Evolutionary conservation across 192 early-diverging fungal genomes (phyloP).

Genomic region (Podila verticillata): DNA sequence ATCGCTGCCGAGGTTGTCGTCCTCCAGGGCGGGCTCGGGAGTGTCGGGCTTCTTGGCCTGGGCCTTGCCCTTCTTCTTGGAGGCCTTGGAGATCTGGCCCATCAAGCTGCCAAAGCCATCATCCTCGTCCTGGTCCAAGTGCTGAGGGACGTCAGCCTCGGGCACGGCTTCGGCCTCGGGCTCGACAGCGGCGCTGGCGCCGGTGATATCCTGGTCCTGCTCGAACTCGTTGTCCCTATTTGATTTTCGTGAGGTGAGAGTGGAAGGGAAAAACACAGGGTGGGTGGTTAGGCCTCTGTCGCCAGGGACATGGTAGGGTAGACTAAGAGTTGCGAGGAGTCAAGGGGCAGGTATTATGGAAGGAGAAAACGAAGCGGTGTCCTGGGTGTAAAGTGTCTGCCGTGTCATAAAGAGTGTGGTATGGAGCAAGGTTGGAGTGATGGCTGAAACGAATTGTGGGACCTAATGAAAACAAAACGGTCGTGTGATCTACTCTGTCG

Average conservation of each 20-base stretch:
- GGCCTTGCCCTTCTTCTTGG: conserved; percentile 54
- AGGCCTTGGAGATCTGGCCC: conserved; percentile 56
- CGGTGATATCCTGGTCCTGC: conserved; percentile 54
- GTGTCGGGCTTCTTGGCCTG: conserved; percentile 54
- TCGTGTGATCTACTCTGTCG: no score
- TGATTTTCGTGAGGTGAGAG: not conserved
- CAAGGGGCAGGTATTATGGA: no score
- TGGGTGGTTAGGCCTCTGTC: not conserved
- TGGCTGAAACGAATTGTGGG: no score
- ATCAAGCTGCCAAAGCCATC: conserved; percentile 79
- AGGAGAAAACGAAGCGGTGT: no score
- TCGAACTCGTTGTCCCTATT: conserved; percentile 65
- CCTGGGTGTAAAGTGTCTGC: no score
- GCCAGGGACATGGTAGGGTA: not conserved
- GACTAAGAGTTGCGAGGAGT: not conserved
- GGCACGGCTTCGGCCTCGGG: conserved; percentile 30
- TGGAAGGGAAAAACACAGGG: not conserved
- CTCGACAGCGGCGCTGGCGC: conserved; percentile 30
- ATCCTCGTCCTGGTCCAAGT: conserved; percentile 55
- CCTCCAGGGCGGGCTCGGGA: conserved; percentile 46
- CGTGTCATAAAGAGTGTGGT: no score
- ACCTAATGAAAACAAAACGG: no score
- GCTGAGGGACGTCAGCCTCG: conserved; percentile 25
- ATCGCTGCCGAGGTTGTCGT: conserved; percentile 32
- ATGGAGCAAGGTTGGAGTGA: no score